phyloP scores from a whole-genome alignment of 352 stramenopile genomes.

The Phytophthora pistaciae region DNA sequence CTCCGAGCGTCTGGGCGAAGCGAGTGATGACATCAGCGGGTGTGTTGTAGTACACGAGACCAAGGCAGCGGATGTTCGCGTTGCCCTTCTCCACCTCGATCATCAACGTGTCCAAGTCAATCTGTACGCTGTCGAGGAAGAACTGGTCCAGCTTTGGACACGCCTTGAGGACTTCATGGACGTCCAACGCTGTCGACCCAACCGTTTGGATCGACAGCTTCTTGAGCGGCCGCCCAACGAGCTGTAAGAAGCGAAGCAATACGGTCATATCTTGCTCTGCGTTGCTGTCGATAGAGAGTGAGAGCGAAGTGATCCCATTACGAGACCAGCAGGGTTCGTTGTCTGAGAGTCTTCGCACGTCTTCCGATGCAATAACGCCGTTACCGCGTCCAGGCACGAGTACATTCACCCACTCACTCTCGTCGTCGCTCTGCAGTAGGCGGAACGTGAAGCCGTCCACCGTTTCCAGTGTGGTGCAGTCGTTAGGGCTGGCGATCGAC shows the following conservation, averaged over 20 bases:
- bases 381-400: conserved; percentile 42
- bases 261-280: conserved; percentile 14
- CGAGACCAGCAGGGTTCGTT: conserved; percentile 1
- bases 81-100: conserved; percentile 26
- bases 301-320: conserved; percentile 32
- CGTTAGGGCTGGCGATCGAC: conserved; percentile 23
- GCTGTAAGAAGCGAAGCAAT: conserved; percentile 24
- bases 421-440: conserved; percentile 30
- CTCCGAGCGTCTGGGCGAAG: conserved; percentile 28
- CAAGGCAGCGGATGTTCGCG: conserved; percentile 22
- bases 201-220: conserved; percentile 34
- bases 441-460: conserved; percentile 27
- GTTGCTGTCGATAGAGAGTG: conserved; percentile 33
- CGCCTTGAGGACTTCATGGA: conserved; percentile 19
- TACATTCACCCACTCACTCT: conserved; percentile 39
- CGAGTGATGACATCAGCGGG: conserved; percentile 24
- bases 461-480: conserved; percentile 25
- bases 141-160: conserved; percentile 36
- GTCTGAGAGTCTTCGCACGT: neutral
- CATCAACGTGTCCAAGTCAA: conserved; percentile 35
- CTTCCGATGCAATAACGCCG: conserved; percentile 25
- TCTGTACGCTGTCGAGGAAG: conserved; percentile 34
- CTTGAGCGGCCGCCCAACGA: conserved; percentile 26
- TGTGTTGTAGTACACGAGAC: conserved; percentile 24
- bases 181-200: conserved; percentile 12